Evolutionary conservation across 179 eudicot species (phyloP), one percentile per base, ranked within the genome.

Genomic region (Drosera spatulata): DNA sequence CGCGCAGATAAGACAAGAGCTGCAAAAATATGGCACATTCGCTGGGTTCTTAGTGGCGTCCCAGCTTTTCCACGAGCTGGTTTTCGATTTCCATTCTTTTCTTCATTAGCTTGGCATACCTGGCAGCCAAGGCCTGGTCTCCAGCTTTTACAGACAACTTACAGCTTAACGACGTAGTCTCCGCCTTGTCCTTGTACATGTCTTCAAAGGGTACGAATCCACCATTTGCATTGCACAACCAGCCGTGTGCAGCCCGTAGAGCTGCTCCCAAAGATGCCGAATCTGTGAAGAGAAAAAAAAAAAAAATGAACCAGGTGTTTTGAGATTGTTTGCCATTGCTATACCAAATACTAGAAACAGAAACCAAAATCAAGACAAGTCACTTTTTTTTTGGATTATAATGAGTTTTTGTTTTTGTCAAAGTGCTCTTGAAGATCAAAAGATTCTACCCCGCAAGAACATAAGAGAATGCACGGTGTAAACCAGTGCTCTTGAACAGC

Each of bases 241-340:
- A 91, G 6, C 95, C 95, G 60, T 91, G 98, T 56, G 98, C 98
- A 10, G 98, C 96, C 75, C 98, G 79, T 63, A 91, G 53, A 43
- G 98, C 98, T 41, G 78, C 98, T 9, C 98, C 98, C 48, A 85
- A 61, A 1, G 98, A 91, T 4, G 98, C 98, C 7, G 98, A 85
- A 73, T 91, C 98, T 91, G 87, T 52, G 56, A 38, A 63, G 48
- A 50, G 37, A 14, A 55, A 53, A 43, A 43, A 4, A 43, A 0
- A 43, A 4, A 4, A 43, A 4, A 43, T 43, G 6, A 7, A 43
- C 2, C 45, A 0, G 33, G 33, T 22, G 33, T 22, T 22, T 22
- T 22, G 33, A 22, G 33, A 22, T 22, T 22, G 33, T 22, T 22
- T 22, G 33, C 33, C 33, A 22, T 22, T 22, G 33, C 33, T 22